Percentiles rank a stretch among this genome's conserved stretches.
phyloP scores from a whole-genome alignment of 169 alveolate species.

The Eimeria maxima region DNA sequence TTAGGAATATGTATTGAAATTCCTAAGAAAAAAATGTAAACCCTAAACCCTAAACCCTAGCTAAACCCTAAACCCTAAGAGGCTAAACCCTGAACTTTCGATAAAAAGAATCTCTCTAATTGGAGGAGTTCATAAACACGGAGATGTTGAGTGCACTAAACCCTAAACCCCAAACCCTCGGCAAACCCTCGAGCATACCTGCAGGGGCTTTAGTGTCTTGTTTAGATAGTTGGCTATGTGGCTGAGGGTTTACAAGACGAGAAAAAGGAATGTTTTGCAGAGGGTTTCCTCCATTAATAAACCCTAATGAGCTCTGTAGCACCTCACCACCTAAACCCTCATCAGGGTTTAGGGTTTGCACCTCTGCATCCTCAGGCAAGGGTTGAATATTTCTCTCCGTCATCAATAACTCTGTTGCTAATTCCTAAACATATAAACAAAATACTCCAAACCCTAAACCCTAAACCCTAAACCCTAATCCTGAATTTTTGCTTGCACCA shows the following conservation, averaged over 20 bases:
- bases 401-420: background rate
- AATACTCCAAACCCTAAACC: background rate
- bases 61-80: constrained; percentile 33
- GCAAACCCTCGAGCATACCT: background rate
- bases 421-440: too few relatives aligned
- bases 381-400: background rate
- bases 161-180: constrained; percentile 16
- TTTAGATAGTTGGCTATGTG: background rate
- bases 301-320: background rate
- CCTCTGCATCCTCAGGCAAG: background rate
- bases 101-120: too few relatives aligned
- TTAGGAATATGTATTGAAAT: too few relatives aligned
- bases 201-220: background rate
- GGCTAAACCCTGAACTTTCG: background rate
- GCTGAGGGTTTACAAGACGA: constrained; percentile 23
- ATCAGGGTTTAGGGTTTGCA: constrained; percentile 11
- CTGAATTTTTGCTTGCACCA: too few relatives aligned
- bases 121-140: too few relatives aligned
- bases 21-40: too few relatives aligned
- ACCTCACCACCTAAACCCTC: background rate
- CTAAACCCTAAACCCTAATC: too few relatives aligned
- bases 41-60: constrained; percentile 34
- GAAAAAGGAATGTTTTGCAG: background rate
- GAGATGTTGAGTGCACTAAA: background rate
- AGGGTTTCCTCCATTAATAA: background rate